Percentiles rank a stretch among this genome's conserved stretches.
phyloP scores from a whole-genome alignment of 73 alveolate species.

The Blepharisma stoltei region DNA sequence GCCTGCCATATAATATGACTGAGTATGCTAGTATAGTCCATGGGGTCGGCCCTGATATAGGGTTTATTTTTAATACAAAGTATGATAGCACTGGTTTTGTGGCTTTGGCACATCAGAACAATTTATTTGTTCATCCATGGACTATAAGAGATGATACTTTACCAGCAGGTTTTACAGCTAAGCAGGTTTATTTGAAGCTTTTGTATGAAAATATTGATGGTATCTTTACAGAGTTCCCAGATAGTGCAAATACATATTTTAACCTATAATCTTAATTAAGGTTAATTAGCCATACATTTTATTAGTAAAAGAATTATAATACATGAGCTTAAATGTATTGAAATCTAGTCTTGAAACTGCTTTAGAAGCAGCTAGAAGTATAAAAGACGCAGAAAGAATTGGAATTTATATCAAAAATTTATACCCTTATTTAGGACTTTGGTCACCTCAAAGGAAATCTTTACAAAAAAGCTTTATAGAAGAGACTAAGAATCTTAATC shows the following conservation, averaged over 20 bases:
- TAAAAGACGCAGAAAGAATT: too few species aligned
- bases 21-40: not conserved
- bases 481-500: too few species aligned
- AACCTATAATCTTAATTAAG: too few species aligned
- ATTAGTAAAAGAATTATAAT: too few species aligned
- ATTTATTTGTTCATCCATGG: not conserved
- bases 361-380: too few species aligned
- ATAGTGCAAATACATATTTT: not conserved
- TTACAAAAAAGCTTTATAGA: too few species aligned
- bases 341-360: too few species aligned
- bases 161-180: not conserved
- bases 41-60: not conserved
- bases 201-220: not conserved
- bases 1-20: not conserved
- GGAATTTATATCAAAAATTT: too few species aligned
- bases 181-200: not conserved
- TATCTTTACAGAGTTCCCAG: not conserved
- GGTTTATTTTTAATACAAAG: not conserved
- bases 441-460: too few species aligned
- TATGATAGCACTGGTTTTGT: not conserved
- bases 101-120: conserved; percentile 5
- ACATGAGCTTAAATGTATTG: too few species aligned
- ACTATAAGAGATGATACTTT: not conserved
- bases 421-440: too few species aligned
- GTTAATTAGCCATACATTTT: too few species aligned